Conservation (phyloP, 805 yeast genomes). For the Cyberlindnera nakhonratchasimensis region DNA sequence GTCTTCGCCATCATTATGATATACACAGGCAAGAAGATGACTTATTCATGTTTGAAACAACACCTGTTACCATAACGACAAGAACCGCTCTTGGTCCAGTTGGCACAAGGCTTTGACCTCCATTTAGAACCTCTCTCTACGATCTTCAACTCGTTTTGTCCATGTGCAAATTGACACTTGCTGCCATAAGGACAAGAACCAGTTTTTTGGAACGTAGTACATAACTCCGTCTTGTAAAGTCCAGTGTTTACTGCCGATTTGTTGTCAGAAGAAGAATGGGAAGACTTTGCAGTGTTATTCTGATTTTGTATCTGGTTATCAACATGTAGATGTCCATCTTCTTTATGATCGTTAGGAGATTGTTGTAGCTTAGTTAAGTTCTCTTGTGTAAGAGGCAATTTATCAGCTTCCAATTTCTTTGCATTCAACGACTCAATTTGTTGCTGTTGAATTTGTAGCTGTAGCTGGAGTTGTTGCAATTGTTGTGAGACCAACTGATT, state of each 20-base stretch:
- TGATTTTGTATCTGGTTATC: too few species aligned
- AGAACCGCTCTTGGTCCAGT: constrained; percentile 77
- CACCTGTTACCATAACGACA: constrained; percentile 91
- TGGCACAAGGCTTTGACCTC: constrained; percentile 88
- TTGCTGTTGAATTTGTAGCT: constrained; percentile 29
- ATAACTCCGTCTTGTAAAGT: constrained; percentile 86
- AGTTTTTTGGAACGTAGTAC: constrained; percentile 69
- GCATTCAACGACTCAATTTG: constrained; percentile 29
- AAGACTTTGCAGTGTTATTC: constrained; percentile 5
- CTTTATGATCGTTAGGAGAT: constrained; percentile 7
- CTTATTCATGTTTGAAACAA: constrained; percentile 75
- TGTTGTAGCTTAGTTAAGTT: constrained; percentile 22
- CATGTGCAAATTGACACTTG: constrained; percentile 95
- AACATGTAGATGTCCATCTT: neutral
- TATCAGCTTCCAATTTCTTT: constrained; percentile 14
- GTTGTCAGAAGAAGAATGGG: constrained; percentile 13
- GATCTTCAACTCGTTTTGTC: constrained; percentile 66
- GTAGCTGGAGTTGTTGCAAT: constrained; percentile 26
- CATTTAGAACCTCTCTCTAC: constrained; percentile 78
- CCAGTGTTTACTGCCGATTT: constrained; percentile 42
- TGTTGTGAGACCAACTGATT: constrained; percentile 26
- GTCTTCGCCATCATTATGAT: too few species aligned
- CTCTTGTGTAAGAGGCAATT: constrained; percentile 25
- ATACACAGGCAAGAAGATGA: too few species aligned
- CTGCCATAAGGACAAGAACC: constrained; percentile 82